These are phyloP conservation scores for Quaeritorhiza haematococci DNA, from an alignment of 371 early-diverging fungal genomes.

Conservation along the genomic window DNA sequence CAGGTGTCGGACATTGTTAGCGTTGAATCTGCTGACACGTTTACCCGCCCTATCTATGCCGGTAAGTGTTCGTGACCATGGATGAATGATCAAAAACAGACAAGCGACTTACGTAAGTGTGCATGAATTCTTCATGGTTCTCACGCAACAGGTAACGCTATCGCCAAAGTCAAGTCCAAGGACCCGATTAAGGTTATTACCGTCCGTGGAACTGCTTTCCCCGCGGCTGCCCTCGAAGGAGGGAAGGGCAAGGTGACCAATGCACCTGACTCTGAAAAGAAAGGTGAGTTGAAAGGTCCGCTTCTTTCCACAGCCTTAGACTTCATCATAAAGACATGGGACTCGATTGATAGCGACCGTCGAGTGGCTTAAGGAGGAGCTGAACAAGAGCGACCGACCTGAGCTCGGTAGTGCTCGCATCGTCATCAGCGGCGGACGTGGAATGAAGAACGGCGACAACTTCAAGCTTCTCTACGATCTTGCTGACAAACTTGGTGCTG, in stretches of 20 bases:
- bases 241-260: conserved; percentile 60
- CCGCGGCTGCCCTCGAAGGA: conserved; percentile 56
- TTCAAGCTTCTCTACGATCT: conserved; percentile 87
- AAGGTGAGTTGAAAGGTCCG: conserved; percentile 4
- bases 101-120: not conserved
- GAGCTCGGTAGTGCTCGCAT: conserved; percentile 84
- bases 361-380: conserved; percentile 85
- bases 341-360: conserved; percentile 37
- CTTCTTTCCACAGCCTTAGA: not conserved
- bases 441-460: conserved; percentile 94
- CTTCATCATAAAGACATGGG: not conserved
- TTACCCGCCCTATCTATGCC: conserved; percentile 96
- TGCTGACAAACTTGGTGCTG: conserved; percentile 92
- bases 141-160: conserved; percentile 74
- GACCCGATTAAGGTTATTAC: conserved; percentile 86
- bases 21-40: conserved; percentile 77
- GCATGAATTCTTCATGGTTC: not conserved
- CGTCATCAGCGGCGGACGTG: conserved; percentile 93
- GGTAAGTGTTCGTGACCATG: conserved; percentile 42
- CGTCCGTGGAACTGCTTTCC: conserved; percentile 89
- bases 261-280: conserved; percentile 59
- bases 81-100: too few relatives aligned
- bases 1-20: conserved; percentile 85
- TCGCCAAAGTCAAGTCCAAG: conserved; percentile 87
- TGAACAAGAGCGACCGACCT: conserved; percentile 92